Evolutionary conservation across 2,329 filamentous ascomycete species (phyloP).

Genomic region (Neospermospora avenae): DNA sequence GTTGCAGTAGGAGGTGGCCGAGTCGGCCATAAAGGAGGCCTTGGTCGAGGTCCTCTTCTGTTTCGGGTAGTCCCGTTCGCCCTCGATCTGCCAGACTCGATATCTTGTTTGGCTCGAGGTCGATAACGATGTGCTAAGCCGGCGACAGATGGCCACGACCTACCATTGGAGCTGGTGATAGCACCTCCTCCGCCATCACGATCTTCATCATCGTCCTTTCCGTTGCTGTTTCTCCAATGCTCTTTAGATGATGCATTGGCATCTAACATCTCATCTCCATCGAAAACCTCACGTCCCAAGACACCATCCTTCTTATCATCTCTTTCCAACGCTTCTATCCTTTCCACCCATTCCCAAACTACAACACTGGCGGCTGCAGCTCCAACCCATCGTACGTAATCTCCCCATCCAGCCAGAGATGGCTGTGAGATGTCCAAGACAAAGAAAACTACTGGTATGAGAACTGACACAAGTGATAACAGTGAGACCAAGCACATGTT

Average conservation of each 20-base stretch:
- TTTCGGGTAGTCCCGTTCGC: conserved; percentile 5
- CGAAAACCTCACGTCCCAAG: conserved; percentile 66
- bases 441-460: conserved; percentile 73
- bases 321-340: conserved; percentile 70
- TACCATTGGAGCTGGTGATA: conserved; percentile 27
- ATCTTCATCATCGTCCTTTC: conserved; percentile 25
- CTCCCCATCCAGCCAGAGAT: conserved; percentile 69
- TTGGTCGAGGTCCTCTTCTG: conserved; percentile 18
- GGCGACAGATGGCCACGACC: conserved; percentile 42
- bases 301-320: conserved; percentile 73
- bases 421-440: conserved; percentile 69
- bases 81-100: conserved; percentile 21
- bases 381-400: conserved; percentile 74
- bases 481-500: conserved; percentile 67
- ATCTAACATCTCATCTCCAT: conserved; percentile 72
- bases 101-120: conserved; percentile 22
- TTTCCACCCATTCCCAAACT: conserved; percentile 78
- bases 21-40: conserved; percentile 46
- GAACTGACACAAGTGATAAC: conserved; percentile 60
- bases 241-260: conserved; percentile 51
- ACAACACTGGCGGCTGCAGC: conserved; percentile 74
- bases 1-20: conserved; percentile 54
- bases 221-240: conserved; percentile 36
- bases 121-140: conserved; percentile 30
- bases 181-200: conserved; percentile 18